Evolutionary conservation across 1,284 basidiomycete species (phyloP).

Genomic region (Apiotrichum gamsii): DNA sequence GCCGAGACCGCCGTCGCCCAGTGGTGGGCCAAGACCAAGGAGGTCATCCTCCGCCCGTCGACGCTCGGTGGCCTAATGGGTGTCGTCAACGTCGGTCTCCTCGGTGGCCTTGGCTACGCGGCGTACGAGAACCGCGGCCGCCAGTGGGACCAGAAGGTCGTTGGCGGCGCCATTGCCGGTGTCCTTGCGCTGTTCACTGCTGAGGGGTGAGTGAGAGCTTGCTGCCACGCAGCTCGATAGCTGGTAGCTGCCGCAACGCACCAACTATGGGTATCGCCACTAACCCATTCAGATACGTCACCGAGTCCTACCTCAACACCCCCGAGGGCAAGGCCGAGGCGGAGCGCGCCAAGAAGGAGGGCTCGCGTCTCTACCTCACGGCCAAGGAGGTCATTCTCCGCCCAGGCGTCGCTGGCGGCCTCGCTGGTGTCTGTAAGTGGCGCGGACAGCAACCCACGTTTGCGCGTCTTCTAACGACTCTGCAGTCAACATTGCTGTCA

Average conservation of each 20-base stretch:
- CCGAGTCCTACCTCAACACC: slow-evolving; percentile 60
- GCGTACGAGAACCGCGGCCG: slow-evolving; percentile 63
- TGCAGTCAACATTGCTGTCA: slow-evolving; percentile 61
- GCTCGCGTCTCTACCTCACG: slow-evolving; percentile 57
- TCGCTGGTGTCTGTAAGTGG: slow-evolving; percentile 58
- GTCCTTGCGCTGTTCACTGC: slow-evolving; percentile 56
- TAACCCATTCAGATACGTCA: slow-evolving; percentile 54
- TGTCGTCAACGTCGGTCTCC: slow-evolving; percentile 65
- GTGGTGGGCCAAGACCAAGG: slow-evolving; percentile 57
- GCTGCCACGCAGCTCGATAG: too few relatives aligned
- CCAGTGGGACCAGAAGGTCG: slow-evolving; percentile 56
- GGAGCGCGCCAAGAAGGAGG: slow-evolving; percentile 57
- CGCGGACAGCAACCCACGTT: too few relatives aligned
- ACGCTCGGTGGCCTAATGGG: slow-evolving; percentile 68
- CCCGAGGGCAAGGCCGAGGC: slow-evolving; percentile 57
- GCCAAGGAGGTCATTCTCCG: slow-evolving; percentile 59
- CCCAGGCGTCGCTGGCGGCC: slow-evolving; percentile 62
- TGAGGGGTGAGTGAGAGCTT: slow-evolving; percentile 55
- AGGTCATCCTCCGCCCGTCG: slow-evolving; percentile 60
- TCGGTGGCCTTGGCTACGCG: slow-evolving; percentile 58
- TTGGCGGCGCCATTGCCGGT: slow-evolving; percentile 55
- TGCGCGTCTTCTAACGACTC: neutral
- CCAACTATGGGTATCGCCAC: too few relatives aligned
- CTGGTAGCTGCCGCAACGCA: neutral
- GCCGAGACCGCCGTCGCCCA: slow-evolving; percentile 55